Percentiles rank a stretch among this genome's conserved stretches.
phyloP scores from a whole-genome alignment of 2,329 filamentous ascomycete species.

The Pseudogymnoascus sp. region DNA sequence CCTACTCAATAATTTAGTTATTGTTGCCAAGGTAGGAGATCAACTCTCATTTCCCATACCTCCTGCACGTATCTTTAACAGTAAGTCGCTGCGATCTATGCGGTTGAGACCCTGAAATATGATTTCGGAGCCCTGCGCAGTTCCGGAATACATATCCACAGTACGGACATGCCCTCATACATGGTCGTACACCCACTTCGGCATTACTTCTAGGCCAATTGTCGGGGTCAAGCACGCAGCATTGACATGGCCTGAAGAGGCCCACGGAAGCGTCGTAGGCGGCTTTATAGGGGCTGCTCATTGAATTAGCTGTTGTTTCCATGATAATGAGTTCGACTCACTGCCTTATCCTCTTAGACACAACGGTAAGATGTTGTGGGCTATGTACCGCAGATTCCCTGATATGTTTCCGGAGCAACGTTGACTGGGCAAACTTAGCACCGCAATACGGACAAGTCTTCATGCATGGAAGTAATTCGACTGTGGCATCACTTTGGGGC shows the following conservation, averaged over 20 bases:
- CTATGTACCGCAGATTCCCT: background rate
- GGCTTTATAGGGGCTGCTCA: background rate
- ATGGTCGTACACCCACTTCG: background rate
- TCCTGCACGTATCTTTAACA: background rate
- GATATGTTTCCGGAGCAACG: background rate
- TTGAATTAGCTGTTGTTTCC: background rate
- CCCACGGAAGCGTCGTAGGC: background rate
- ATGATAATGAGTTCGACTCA: background rate
- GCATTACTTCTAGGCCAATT: background rate
- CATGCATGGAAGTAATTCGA: background rate
- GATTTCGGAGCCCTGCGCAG: background rate
- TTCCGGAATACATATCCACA: background rate
- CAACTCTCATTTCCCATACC: background rate
- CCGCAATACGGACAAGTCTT: background rate
- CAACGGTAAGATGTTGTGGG: background rate
- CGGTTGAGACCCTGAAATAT: background rate
- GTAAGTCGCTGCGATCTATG: background rate
- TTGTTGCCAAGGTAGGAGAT: background rate
- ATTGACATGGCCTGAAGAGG: background rate
- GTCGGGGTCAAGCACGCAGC: background rate
- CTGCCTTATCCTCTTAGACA: background rate
- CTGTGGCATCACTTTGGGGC: background rate
- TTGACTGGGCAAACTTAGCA: background rate
- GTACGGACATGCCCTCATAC: background rate
- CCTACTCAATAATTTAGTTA: background rate